Evolutionary conservation across 768 basidiomycete species (phyloP), one percentile per base, ranked within the genome.

Genomic region (Lactifluus subvellereus): DNA sequence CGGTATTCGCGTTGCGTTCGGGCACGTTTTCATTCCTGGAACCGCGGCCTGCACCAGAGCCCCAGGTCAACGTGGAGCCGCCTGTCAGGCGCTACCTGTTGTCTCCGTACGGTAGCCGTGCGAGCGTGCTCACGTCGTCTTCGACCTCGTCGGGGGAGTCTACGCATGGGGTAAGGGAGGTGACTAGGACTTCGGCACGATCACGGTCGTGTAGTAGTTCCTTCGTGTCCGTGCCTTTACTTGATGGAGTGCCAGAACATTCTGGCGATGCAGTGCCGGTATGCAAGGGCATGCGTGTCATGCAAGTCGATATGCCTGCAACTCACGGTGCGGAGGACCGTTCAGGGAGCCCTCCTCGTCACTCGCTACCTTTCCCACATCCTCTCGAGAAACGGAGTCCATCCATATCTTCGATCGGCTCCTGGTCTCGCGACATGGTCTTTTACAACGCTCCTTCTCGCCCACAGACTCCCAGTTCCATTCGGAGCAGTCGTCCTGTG

Each of bases 1-100:
- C 72, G 3, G 71, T 72, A 18, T 69, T 71, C 18, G 49, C 67
- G 14, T 56, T 65, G 59, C 70, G 60, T 30, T 66, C 61, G 48
- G 66, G 45, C 18, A 65, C 57, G 20, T 66, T 66, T 58, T 66
- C 65, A 18, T 66, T 66, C 57, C 27, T 64, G n/a, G 65, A 67
- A 10, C 49, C 64, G 13, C 60, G 48, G n/a, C 6, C 54, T 33
- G 49, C 20, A 20, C 54, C 37, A 49, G 62, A 61, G 14, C 37
- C 53, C 40, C 52, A 43, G 49, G 27, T 35, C 16, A 49, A 57
- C 47, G 43, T 37, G 37, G 64, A 58, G 35, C 30, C 50, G 11
- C 32, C 42, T 33, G 32, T n/a, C 32, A 43, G 53, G 32, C 62
- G 62, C 16, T 57, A 59, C 53, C 55, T 57, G 27, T 27, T 58